Evolutionary conservation across 2,329 filamentous ascomycete genomes (phyloP).

Genomic region (Exophiala sp.): DNA sequence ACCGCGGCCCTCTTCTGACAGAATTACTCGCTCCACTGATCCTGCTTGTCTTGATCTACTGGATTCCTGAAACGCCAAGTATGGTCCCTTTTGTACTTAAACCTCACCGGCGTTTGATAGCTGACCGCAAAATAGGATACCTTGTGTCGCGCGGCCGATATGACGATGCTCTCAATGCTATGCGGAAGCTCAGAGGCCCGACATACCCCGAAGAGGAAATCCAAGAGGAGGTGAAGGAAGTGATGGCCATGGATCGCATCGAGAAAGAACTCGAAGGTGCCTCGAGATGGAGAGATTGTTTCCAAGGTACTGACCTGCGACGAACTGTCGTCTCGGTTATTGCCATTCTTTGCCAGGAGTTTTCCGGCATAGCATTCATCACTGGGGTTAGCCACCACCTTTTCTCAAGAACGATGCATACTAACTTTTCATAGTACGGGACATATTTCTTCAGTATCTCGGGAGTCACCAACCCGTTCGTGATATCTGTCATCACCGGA

Average conservation of each 20-base stretch:
- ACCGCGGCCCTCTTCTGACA: slow-evolving; percentile 71
- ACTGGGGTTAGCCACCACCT: slow-evolving; percentile 34
- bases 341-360: slow-evolving; percentile 6
- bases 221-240: slow-evolving; percentile 8
- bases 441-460: slow-evolving; percentile 75
- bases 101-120: slow-evolving; percentile 65
- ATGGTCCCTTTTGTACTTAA: slow-evolving; percentile 54
- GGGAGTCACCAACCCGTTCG: slow-evolving; percentile 71
- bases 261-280: slow-evolving; percentile 9
- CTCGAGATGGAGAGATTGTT: slow-evolving; percentile 2
- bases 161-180: slow-evolving; percentile 1
- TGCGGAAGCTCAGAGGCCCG: slow-evolving; percentile 4
- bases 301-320: slow-evolving; percentile 10
- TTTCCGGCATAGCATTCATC: slow-evolving; percentile 56
- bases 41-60: slow-evolving; percentile 55
- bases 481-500: slow-evolving; percentile 79
- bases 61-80: slow-evolving; percentile 64
- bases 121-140: slow-evolving; percentile 74
- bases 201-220: slow-evolving; percentile 4
- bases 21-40: slow-evolving; percentile 50
- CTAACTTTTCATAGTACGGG: slow-evolving; percentile 73
- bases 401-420: background rate
- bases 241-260: slow-evolving; percentile 4
- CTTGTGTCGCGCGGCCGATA: slow-evolving; percentile 46
- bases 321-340: slow-evolving; percentile 3